Conservation (phyloP, 2,329 filamentous ascomycete species). For the Emergomyces pasteurianus region DNA sequence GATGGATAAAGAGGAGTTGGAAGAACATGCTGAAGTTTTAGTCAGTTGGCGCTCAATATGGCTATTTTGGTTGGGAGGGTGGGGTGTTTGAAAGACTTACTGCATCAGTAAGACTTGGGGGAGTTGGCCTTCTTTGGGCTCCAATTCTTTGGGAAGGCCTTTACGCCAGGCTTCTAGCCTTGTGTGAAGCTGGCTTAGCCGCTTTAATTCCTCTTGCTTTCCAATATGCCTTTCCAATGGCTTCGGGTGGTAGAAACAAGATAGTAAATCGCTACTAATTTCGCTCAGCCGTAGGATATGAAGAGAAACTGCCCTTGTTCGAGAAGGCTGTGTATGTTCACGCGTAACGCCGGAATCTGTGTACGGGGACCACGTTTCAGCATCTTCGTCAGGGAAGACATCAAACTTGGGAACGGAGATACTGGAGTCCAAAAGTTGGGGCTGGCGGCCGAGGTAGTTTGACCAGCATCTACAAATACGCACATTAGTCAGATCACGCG, state of each 20-base stretch:
- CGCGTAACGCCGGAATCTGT: slow-evolving; percentile 70
- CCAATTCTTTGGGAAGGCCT: slow-evolving; percentile 71
- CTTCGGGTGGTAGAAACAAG: slow-evolving; percentile 79
- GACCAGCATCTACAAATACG: slow-evolving; percentile 62
- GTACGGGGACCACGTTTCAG: slow-evolving; percentile 75
- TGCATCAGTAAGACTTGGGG: slow-evolving; percentile 76
- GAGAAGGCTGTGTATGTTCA: slow-evolving; percentile 58
- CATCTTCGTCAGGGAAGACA: slow-evolving; percentile 80
- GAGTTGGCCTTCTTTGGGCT: slow-evolving; percentile 77
- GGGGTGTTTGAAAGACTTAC: slow-evolving; percentile 45
- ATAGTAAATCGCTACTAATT: slow-evolving; percentile 81
- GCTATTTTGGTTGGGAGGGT: neutral
- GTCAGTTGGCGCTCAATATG: slow-evolving; percentile 11
- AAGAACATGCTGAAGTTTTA: slow-evolving; percentile 71
- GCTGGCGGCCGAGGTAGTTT: slow-evolving; percentile 85
- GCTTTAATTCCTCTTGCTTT: slow-evolving; percentile 78
- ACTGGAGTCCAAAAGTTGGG: slow-evolving; percentile 67
- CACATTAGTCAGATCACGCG: neutral
- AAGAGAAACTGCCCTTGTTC: slow-evolving; percentile 69
- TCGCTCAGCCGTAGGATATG: slow-evolving; percentile 78
- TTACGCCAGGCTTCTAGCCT: slow-evolving; percentile 82
- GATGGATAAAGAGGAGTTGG: slow-evolving; percentile 86
- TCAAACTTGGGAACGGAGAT: slow-evolving; percentile 82
- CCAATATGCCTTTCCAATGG: slow-evolving; percentile 51
- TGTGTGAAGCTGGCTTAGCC: slow-evolving; percentile 80